Evolutionary conservation across 306 rosid genomes (phyloP).

Genomic region (Vigna hirtella): DNA sequence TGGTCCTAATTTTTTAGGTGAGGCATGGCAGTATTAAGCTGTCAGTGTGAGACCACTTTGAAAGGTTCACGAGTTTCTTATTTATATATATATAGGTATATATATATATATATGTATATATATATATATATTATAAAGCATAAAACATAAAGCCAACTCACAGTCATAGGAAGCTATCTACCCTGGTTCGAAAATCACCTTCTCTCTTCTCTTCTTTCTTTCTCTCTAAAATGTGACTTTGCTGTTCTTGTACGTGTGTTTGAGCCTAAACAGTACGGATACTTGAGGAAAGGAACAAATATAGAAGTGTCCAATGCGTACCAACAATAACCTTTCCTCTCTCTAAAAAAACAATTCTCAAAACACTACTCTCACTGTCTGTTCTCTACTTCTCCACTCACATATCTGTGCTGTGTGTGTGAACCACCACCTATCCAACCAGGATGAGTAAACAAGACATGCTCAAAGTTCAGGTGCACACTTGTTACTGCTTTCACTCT

Average conservation of each 20-base stretch:
- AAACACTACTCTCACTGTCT: not conserved
- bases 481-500: constrained; percentile 30
- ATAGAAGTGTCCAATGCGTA: constrained; percentile 46
- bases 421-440: not conserved
- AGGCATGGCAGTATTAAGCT: constrained; percentile 41
- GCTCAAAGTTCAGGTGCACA: constrained; percentile 74
- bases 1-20: constrained; percentile 33
- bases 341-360: constrained; percentile 40
- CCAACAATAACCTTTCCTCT: constrained; percentile 51
- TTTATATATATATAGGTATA: not conserved
- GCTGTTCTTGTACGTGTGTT: constrained; percentile 4
- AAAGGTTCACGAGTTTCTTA: constrained; percentile 16
- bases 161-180: constrained; percentile 23
- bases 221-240: constrained; percentile 41
- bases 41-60: constrained; percentile 42
- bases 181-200: constrained; percentile 35
- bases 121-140: constrained; percentile 5
- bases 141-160: constrained; percentile 48
- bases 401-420: constrained; percentile 24
- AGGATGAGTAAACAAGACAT: constrained; percentile 84
- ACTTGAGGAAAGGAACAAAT: constrained; percentile 50
- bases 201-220: not conserved
- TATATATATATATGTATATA: constrained; percentile 6
- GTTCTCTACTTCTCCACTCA: constrained; percentile 34
- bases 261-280: constrained; percentile 46